Percentiles rank a stretch among this genome's conserved stretches.
Conservation (phyloP, 2,329 filamentous ascomycete species). For the Pseudodiploospora longispora region DNA sequence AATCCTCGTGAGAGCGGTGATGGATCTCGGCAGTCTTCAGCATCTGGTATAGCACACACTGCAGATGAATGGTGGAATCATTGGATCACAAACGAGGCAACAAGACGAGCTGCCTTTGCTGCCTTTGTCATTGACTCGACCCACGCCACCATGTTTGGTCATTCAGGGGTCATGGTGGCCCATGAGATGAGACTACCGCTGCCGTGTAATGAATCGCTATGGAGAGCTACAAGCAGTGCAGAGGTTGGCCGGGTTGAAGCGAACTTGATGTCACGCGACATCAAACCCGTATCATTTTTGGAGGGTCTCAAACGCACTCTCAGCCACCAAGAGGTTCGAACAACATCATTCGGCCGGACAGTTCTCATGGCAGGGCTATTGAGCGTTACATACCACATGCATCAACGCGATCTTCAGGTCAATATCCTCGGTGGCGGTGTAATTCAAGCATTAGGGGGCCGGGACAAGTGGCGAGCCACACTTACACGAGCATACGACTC, state of each 20-base stretch:
- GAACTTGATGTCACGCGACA: slow-evolving; percentile 68
- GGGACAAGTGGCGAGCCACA: slow-evolving; percentile 84
- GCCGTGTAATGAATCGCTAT: slow-evolving; percentile 86
- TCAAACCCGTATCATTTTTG: slow-evolving; percentile 79
- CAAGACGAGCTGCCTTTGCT: slow-evolving; percentile 79
- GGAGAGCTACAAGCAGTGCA: slow-evolving; percentile 80
- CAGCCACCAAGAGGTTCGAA: slow-evolving; percentile 75
- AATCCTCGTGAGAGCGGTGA: slow-evolving; percentile 54
- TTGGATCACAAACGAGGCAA: slow-evolving; percentile 93
- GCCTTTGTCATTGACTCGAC: slow-evolving; percentile 94
- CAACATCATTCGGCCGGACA: slow-evolving; percentile 87
- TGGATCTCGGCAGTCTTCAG: slow-evolving; percentile 52
- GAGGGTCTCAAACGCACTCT: slow-evolving; percentile 86
- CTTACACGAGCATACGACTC: slow-evolving; percentile 84
- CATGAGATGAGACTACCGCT: slow-evolving; percentile 89
- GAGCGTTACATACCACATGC: slow-evolving; percentile 96
- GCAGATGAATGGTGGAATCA: slow-evolving; percentile 90
- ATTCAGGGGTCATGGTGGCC: slow-evolving; percentile 93
- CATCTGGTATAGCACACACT: slow-evolving; percentile 56
- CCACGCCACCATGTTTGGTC: slow-evolving; percentile 96
- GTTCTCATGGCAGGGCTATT: slow-evolving; percentile 90
- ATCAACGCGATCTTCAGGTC: slow-evolving; percentile 88
- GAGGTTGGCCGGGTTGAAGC: slow-evolving; percentile 82
- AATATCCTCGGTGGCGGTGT: slow-evolving; percentile 70
- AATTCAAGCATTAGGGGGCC: slow-evolving; percentile 69